Evolutionary conservation across 768 basidiomycete species (phyloP).

Genomic region (Dioszegia crocea): DNA sequence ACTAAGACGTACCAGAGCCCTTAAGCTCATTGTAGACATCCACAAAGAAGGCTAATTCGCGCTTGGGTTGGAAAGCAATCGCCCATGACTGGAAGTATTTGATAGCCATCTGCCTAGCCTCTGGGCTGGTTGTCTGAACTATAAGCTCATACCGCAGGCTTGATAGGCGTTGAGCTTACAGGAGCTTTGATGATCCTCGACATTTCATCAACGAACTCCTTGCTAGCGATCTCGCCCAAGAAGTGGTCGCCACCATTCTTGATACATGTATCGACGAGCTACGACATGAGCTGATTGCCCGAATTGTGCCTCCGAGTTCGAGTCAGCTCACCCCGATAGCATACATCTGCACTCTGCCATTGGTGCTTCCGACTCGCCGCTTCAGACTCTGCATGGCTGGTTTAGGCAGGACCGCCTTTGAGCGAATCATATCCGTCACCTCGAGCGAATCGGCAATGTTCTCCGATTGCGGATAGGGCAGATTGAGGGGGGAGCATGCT

Average conservation of each 20-base stretch:
- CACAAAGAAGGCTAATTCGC: constrained; percentile 65
- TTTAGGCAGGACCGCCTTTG: constrained; percentile 77
- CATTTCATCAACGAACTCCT: constrained; percentile 91
- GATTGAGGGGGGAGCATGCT: constrained; percentile 48
- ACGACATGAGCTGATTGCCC: constrained; percentile 16
- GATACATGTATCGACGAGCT: constrained; percentile 86
- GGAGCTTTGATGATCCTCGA: constrained; percentile 80
- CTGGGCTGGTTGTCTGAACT: constrained; percentile 60
- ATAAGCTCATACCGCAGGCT: not conserved
- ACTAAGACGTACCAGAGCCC: constrained; percentile 61
- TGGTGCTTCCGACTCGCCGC: constrained; percentile 82
- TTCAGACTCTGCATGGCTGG: constrained; percentile 85
- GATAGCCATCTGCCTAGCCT: constrained; percentile 76
- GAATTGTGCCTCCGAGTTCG: not conserved
- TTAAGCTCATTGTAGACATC: constrained; percentile 74
- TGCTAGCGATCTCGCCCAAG: constrained; percentile 71
- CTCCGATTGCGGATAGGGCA: constrained; percentile 54
- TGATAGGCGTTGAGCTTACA: constrained; percentile 27
- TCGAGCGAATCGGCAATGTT: constrained; percentile 92
- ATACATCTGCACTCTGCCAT: constrained; percentile 88
- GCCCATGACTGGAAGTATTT: constrained; percentile 91
- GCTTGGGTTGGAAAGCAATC: constrained; percentile 77
- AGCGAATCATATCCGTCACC: constrained; percentile 93
- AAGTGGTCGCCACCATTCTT: constrained; percentile 98
- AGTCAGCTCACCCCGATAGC: constrained; percentile 75